Conservation (phyloP, 345 rosid genomes). For the Eutrema heterophyllum region DNA sequence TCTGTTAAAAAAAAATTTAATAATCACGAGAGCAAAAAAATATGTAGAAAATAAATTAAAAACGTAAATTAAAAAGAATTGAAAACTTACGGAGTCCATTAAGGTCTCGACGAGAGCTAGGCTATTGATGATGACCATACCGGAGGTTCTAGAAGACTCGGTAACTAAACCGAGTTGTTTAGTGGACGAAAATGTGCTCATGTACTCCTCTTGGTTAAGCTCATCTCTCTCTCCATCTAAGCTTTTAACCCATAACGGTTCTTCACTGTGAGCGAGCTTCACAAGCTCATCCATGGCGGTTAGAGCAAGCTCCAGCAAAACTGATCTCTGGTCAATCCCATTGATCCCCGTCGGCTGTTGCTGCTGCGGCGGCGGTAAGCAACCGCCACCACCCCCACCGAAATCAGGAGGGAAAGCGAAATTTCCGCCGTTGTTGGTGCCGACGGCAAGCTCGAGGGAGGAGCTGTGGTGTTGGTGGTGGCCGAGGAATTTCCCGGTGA, state of each 20-base stretch:
- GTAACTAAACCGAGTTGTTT: conserved; percentile 39
- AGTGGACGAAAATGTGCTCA: conserved; percentile 42
- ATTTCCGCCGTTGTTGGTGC: conserved; percentile 41
- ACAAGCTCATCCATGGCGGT: conserved; percentile 65
- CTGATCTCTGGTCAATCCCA: conserved; percentile 65
- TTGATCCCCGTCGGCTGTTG: conserved; percentile 28
- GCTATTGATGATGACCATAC: conserved; percentile 49
- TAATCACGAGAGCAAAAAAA: not conserved
- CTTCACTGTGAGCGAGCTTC: conserved; percentile 48
- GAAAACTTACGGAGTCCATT: conserved; percentile 61
- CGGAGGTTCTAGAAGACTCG: conserved; percentile 58
- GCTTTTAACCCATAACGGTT: conserved; percentile 58
- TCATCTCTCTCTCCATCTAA: conserved; percentile 49
- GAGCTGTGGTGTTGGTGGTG: conserved; percentile 46
- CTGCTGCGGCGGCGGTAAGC: conserved; percentile 28
- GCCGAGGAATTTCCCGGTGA: conserved; percentile 87
- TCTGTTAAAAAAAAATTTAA: conserved; percentile 28
- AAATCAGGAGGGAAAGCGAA: conserved; percentile 31
- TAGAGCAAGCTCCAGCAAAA: conserved; percentile 75
- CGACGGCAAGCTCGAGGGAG: conserved; percentile 78
- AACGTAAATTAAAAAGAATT: not conserved
- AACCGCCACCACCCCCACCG: conserved; percentile 16
- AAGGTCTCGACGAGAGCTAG: conserved; percentile 56
- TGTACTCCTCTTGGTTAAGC: conserved; percentile 60
- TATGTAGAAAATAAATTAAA: not conserved